Conservation (phyloP, 1,139 yeast genomes). For the Lizanozyma gosingica region DNA sequence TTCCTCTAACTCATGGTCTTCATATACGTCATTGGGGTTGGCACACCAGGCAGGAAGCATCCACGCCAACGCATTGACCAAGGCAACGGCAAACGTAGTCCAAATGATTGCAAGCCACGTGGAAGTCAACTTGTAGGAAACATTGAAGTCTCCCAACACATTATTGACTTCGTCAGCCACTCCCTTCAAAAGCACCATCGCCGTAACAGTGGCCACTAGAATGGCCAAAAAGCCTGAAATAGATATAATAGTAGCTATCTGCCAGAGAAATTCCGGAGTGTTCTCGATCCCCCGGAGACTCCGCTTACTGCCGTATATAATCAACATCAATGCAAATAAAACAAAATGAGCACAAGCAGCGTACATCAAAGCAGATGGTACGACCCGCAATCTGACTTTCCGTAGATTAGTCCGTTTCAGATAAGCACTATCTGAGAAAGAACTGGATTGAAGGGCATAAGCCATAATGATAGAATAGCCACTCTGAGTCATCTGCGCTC, state of each 20-base stretch:
- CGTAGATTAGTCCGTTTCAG: neutral
- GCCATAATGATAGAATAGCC: neutral
- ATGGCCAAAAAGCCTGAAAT: neutral
- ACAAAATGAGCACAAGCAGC: neutral
- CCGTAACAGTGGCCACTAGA: neutral
- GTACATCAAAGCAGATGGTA: neutral
- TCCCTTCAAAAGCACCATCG: neutral
- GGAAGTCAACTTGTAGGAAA: neutral
- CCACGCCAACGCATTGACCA: neutral
- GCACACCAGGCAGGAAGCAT: neutral
- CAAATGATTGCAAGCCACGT: neutral
- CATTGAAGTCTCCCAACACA: neutral
- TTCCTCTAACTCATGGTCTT: neutral
- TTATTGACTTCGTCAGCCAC: neutral
- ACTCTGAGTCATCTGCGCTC: neutral
- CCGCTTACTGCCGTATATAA: neutral
- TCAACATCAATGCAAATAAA: neutral
- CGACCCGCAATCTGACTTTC: neutral
- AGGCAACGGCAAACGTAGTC: neutral
- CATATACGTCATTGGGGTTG: neutral
- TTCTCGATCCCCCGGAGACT: neutral
- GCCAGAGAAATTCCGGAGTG: neutral
- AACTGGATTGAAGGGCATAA: neutral
- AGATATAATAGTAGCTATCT: neutral
- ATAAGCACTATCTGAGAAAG: neutral